phyloP scores from a whole-genome alignment of 176 grass and related monocot genomes.

The Zoysia pacifica region DNA sequence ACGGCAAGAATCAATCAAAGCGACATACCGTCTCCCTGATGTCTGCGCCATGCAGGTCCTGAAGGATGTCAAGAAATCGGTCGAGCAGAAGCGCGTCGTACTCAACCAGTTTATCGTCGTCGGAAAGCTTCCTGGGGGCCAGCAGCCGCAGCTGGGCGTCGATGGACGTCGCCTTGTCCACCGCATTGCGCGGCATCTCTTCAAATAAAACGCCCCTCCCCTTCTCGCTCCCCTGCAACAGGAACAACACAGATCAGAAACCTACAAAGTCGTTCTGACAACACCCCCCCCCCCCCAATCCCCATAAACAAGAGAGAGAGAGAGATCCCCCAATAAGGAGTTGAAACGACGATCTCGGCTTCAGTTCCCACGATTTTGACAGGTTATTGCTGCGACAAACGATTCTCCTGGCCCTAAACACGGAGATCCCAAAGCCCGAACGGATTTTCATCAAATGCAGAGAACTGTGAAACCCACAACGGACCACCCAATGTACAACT shows the following conservation, averaged over 20 bases:
- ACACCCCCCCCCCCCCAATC: neutral
- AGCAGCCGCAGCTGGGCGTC: slow-evolving; percentile 77
- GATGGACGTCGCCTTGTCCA: slow-evolving; percentile 75
- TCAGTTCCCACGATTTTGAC: slow-evolving; percentile 7
- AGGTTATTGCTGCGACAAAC: neutral
- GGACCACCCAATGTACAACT: neutral
- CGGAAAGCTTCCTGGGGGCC: slow-evolving; percentile 79
- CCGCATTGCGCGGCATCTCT: slow-evolving; percentile 48
- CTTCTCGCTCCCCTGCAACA: slow-evolving; percentile 38
- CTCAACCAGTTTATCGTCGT: slow-evolving; percentile 85
- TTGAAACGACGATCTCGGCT: slow-evolving; percentile 6
- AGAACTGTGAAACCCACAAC: neutral
- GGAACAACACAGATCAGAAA: slow-evolving; percentile 33
- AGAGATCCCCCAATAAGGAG: neutral
- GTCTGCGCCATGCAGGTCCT: slow-evolving; percentile 70
- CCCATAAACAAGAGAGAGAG: neutral
- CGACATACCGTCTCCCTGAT: slow-evolving; percentile 68
- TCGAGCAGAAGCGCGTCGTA: slow-evolving; percentile 84
- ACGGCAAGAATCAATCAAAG: neutral
- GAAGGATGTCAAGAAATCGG: slow-evolving; percentile 86
- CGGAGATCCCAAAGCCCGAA: slow-evolving; percentile 18
- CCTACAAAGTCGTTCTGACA: neutral
- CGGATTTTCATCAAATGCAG: neutral
- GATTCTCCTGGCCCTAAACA: slow-evolving; percentile 22
- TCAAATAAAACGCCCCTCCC: neutral